Evolutionary conservation across 1,139 yeast species (phyloP).

Genomic region (Candida neerlandica): DNA sequence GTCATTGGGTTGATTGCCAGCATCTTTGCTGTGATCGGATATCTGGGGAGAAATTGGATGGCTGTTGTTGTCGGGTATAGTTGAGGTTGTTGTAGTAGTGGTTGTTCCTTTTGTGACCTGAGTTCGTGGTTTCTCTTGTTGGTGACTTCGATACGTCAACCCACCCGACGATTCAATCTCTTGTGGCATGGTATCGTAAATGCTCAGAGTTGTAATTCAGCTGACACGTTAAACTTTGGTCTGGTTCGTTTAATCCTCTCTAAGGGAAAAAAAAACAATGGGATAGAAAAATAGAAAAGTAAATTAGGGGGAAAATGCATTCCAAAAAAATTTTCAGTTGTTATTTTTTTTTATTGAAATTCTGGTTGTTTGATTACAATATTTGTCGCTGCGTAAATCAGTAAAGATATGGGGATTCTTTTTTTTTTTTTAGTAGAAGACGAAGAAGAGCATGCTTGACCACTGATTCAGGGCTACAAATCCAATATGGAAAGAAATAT

Average conservation of each 20-base stretch:
- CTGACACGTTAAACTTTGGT: too few relatives aligned
- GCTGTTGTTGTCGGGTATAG: neutral
- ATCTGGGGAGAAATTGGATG: slow-evolving; percentile 3
- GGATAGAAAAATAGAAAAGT: neutral
- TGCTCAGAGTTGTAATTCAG: neutral
- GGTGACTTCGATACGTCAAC: neutral
- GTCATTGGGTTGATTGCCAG: slow-evolving; percentile 69
- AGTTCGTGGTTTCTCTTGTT: neutral
- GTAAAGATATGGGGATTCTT: neutral
- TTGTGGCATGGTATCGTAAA: neutral
- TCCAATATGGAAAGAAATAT: neutral
- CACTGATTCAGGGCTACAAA: neutral
- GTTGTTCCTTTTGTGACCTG: neutral
- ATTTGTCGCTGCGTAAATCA: too few relatives aligned
- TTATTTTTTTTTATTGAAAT: too few relatives aligned
- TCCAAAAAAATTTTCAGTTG: neutral
- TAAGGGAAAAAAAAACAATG: neutral
- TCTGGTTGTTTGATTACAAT: too few relatives aligned
- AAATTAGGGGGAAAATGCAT: neutral
- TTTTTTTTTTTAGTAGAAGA: neutral
- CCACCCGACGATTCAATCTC: slow-evolving; percentile 1
- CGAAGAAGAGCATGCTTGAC: neutral
- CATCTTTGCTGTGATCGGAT: slow-evolving; percentile 41
- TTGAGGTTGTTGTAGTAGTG: neutral
- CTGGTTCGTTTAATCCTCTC: too few relatives aligned